These are phyloP conservation scores for Blepharisma stoltei DNA, from an alignment of 73 alveolate genomes.

Conservation along the genomic window DNA sequence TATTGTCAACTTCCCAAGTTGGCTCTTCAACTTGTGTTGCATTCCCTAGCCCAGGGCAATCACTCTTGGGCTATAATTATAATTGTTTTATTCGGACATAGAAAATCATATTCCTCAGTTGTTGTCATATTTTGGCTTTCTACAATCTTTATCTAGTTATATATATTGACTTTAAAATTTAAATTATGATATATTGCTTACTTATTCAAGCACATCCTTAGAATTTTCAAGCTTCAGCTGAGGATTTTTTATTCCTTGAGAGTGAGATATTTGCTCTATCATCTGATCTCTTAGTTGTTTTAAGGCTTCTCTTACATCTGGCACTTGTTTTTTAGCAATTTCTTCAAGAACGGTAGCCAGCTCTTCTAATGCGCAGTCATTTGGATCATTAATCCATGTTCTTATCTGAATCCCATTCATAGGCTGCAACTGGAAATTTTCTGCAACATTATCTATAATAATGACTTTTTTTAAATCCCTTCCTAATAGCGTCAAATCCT, in stretches of 20 bases:
- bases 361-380: constrained; percentile 60
- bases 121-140: too few relatives aligned
- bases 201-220: too few relatives aligned
- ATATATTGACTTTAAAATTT: too few relatives aligned
- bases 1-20: too few relatives aligned
- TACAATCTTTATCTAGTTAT: too few relatives aligned
- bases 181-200: too few relatives aligned
- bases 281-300: constrained; percentile 54
- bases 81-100: too few relatives aligned
- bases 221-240: too few relatives aligned
- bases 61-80: too few relatives aligned
- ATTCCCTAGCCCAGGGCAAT: too few relatives aligned
- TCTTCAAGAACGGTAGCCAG: constrained; percentile 48
- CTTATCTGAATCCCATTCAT: constrained; percentile 65
- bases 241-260: constrained; percentile 49
- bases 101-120: too few relatives aligned
- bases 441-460: constrained; percentile 74
- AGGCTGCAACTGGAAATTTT: constrained; percentile 61
- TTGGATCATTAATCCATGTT: constrained; percentile 67
- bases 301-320: constrained; percentile 61
- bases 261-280: constrained; percentile 43
- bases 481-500: constrained; percentile 61
- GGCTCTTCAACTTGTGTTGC: too few relatives aligned
- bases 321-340: constrained; percentile 47
- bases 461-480: constrained; percentile 53